Conservation (phyloP, 106 monocot genomes). For the Iris macrosiphon region DNA sequence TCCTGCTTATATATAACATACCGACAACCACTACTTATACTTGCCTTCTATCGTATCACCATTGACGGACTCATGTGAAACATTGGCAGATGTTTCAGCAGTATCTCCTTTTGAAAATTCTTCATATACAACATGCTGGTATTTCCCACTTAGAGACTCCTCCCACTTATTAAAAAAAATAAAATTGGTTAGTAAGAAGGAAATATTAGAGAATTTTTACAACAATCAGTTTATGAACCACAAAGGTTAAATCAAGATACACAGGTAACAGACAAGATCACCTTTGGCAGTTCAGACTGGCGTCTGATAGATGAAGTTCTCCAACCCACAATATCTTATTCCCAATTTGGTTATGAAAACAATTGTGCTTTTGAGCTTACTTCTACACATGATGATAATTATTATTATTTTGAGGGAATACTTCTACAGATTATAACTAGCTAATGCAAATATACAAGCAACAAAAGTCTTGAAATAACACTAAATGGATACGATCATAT, state of each 20-base stretch:
- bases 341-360: conserved; percentile 10
- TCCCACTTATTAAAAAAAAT: conserved; percentile 33
- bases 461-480: neutral
- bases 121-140: conserved; percentile 69
- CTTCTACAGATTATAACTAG: neutral
- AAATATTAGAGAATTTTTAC: neutral
- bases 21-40: too few relatives aligned
- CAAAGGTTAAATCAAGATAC: neutral
- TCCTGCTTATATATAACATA: too few relatives aligned
- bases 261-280: conserved; percentile 6
- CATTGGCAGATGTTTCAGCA: too few relatives aligned
- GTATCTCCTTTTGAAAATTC: conserved; percentile 39
- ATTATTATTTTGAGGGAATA: too few relatives aligned
- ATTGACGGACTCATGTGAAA: too few relatives aligned
- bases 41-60: too few relatives aligned
- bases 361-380: neutral
- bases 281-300: conserved; percentile 38
- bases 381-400: too few relatives aligned
- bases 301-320: conserved; percentile 58
- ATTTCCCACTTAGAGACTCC: conserved; percentile 43
- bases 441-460: neutral
- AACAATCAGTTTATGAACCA: neutral
- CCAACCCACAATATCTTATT: conserved; percentile 53
- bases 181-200: too few relatives aligned
- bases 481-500: conserved; percentile 82